Base-by-base conservation (phyloP, 2,329 filamentous ascomycete species). In the Sphaerulina musiva region DNA sequence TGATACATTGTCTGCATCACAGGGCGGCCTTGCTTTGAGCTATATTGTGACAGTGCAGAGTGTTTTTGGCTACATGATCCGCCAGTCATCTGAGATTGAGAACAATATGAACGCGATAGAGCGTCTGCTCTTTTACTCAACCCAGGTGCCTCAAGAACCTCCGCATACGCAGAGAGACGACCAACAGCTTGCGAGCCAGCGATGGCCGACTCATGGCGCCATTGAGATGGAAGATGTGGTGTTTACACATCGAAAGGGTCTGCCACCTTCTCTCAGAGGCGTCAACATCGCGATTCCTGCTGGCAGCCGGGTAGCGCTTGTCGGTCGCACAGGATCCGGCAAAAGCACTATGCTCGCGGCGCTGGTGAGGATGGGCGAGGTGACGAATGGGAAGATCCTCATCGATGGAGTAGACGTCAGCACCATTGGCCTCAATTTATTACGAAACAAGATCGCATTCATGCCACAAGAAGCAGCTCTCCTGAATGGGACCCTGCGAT, bases 121-220 rank as follows among this genome's bases (percentile, higher is more conserved):
- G 40, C 34, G 54, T 2, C 11, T 56, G 6, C 31, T 52, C 73
- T 90, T 96, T 68, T 96, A 95, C 67, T 80, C 20, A 7, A 38
- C 95, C 32, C 87, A 95, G 38, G 85, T 96, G 1, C 89, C 95
- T 64, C 90, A 95, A 69, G 92, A 96, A 72, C 89, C 91, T 17
- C 34, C 31, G 9, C 40, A 42, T 14, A 17, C 11, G 5, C 20
- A 17, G 14, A 17, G 4, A 10, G 40, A 10, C 3, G 40, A 42
- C 14, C 9, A 2, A 10, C n/a, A 42, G 40, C 40, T 42, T 14
- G 14, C 20, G 10, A 23, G 20, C 14, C 40, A 42, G 1, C 75
- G 79, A 66, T 96, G 92, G 92, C 92, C 92, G 7, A 83, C 79
- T 53, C 76, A 86, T 65, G 91, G 92, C 36, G 79, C 83, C 0